Conservation (phyloP, 2,329 filamentous ascomycete species). For the Diaporthe citrichinensis region DNA sequence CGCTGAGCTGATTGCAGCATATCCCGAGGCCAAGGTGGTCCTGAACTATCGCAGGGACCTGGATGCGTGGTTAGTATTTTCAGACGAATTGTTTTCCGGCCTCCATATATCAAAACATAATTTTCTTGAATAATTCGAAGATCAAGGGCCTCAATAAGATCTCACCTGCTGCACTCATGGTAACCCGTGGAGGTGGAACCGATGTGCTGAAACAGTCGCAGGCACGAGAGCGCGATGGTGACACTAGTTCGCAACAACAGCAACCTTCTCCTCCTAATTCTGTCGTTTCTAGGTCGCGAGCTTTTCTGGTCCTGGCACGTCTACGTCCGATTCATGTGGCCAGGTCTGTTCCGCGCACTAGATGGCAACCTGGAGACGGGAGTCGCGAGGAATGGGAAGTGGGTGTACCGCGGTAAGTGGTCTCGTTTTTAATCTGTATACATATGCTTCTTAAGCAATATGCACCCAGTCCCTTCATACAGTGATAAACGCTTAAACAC, state of each 20-base stretch:
- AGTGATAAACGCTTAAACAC: too few relatives aligned
- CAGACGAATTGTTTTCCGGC: neutral
- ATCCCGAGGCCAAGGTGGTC: conserved; percentile 64
- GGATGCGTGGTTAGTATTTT: conserved; percentile 49
- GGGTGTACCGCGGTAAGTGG: conserved; percentile 23
- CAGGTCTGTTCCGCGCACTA: conserved; percentile 11
- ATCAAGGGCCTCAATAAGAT: too few relatives aligned
- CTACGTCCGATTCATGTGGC: conserved; percentile 15
- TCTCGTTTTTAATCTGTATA: too few relatives aligned
- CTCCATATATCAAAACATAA: too few relatives aligned
- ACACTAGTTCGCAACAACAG: neutral
- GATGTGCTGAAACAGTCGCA: neutral
- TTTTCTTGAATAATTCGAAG: too few relatives aligned
- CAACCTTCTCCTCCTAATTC: neutral
- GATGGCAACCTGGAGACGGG: conserved; percentile 9
- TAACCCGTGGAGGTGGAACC: neutral
- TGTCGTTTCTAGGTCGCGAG: conserved; percentile 39
- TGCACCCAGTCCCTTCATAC: too few relatives aligned
- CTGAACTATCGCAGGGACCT: conserved; percentile 55
- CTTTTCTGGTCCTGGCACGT: conserved; percentile 52
- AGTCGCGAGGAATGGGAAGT: conserved; percentile 25
- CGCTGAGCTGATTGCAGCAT: conserved; percentile 60
- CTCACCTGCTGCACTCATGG: neutral
- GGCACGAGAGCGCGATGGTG: neutral
- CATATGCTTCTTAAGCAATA: too few relatives aligned